A percentile compares a stretch with the other conserved stretches of the same genome.
phyloP scores from a whole-genome alignment of 768 basidiomycete genomes.

The Chalciporus sphaerocephalus region DNA sequence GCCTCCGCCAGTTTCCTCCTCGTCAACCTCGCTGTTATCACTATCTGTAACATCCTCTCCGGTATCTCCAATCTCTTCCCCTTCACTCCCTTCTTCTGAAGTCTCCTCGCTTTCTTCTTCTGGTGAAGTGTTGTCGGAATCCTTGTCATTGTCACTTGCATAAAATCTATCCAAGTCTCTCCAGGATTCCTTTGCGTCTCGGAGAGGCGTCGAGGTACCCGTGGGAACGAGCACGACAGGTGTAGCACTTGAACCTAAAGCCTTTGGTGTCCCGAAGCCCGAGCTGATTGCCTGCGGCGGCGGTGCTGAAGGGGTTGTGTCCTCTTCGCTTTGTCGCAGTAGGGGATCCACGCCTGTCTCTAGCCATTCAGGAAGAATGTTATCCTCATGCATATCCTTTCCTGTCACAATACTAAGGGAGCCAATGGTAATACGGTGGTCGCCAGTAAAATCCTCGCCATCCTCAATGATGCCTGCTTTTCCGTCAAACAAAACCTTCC shows the following conservation, averaged over 20 bases:
- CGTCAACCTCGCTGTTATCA: conserved; percentile 17
- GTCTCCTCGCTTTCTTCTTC: conserved; percentile 34
- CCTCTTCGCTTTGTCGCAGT: conserved; percentile 66
- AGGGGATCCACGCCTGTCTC: conserved; percentile 78
- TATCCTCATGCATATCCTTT: conserved; percentile 40
- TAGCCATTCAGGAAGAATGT: conserved; percentile 76
- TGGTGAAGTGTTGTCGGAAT: conserved; percentile 25
- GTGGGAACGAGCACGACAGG: conserved; percentile 59
- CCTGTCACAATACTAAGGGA: conserved; percentile 62
- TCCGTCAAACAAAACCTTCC: conserved; percentile 73
- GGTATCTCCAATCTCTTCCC: conserved; percentile 27
- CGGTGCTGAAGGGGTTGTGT: conserved; percentile 32
- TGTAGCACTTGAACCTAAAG: conserved; percentile 30
- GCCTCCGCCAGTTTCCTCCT: conserved; percentile 16
- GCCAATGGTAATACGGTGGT: conserved; percentile 50
- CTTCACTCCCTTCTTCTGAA: conserved; percentile 23
- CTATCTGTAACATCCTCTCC: conserved; percentile 24
- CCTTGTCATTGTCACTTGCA: conserved; percentile 38
- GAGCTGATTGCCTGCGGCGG: conserved; percentile 41
- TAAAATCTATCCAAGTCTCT: conserved; percentile 75
- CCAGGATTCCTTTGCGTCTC: conserved; percentile 44
- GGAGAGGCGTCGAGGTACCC: conserved; percentile 42
- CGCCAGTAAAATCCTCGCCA: conserved; percentile 31
- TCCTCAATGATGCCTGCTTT: conserved; percentile 49
- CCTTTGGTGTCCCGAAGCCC: conserved; percentile 23